Evolutionary conservation across 331 rosid genomes (phyloP).

Genomic region (Saraca asoca): DNA sequence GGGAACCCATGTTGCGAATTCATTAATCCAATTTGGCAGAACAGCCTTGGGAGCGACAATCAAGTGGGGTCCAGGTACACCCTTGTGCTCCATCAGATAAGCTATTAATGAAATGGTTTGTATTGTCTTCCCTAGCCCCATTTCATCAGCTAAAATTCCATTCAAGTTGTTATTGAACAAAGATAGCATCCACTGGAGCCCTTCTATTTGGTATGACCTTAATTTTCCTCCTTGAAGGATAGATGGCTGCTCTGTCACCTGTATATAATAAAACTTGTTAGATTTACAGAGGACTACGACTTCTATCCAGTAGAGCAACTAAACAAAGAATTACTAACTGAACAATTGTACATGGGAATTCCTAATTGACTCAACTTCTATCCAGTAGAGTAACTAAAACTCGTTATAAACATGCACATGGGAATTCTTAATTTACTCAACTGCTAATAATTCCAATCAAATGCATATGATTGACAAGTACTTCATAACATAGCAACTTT

Average conservation of each 20-base stretch:
- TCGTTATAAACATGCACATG: background rate
- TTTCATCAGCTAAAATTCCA: conserved; percentile 99
- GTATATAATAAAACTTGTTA: conserved; percentile 41
- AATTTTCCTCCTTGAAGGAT: conserved; percentile 94
- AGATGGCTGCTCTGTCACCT: conserved; percentile 98
- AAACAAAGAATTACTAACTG: conserved; percentile 15
- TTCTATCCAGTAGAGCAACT: conserved; percentile 27
- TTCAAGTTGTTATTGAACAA: conserved; percentile 92
- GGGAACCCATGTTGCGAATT: conserved; percentile 94
- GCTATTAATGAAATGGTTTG: conserved; percentile 94
- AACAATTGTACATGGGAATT: background rate
- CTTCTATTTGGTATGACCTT: conserved; percentile 91
- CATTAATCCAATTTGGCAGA: conserved; percentile 88
- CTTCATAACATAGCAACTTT: background rate
- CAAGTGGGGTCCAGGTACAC: conserved; percentile 92
- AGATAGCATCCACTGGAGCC: conserved; percentile 99
- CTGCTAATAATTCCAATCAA: background rate
- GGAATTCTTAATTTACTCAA: background rate
- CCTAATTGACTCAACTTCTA: background rate
- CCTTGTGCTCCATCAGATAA: conserved; percentile 79
- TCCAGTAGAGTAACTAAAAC: conserved; percentile 22
- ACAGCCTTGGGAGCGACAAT: conserved; percentile 99
- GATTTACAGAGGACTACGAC: conserved; percentile 31
- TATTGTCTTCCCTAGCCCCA: conserved; percentile 98
- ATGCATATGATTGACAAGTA: background rate